A percentile compares a stretch with the other conserved stretches of the same genome.
phyloP scores from a whole-genome alignment of 163 green algal species.

The Scenedesmus sp. region DNA sequence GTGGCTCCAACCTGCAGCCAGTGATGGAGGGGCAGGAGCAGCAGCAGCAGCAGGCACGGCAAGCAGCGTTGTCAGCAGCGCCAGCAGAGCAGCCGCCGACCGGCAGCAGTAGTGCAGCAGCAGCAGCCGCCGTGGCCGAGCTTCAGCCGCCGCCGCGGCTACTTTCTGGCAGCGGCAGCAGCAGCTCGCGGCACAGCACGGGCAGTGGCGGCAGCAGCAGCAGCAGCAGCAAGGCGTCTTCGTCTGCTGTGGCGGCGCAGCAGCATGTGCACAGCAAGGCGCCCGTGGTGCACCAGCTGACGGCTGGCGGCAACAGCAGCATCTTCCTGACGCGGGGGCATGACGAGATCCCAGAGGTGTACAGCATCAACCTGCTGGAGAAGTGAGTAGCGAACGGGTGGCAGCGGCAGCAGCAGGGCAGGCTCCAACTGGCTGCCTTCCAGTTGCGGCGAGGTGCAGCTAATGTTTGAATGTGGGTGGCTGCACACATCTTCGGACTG shows the following conservation, averaged over 20 bases:
- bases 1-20: slow-evolving; percentile 32
- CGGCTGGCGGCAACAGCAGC: slow-evolving; percentile 74
- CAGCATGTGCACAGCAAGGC: slow-evolving; percentile 27
- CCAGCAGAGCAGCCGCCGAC: background rate
- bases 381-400: slow-evolving; percentile 46
- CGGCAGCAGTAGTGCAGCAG: background rate
- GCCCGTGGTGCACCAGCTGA: slow-evolving; percentile 75
- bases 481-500: background rate
- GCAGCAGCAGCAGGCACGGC: slow-evolving; percentile 14
- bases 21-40: slow-evolving; percentile 50
- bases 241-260: background rate
- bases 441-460: background rate
- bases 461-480: background rate
- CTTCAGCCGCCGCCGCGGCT: background rate
- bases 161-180: slow-evolving; percentile 46
- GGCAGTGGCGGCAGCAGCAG: background rate
- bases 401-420: background rate
- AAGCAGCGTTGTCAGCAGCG: background rate
- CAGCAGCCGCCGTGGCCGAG: background rate
- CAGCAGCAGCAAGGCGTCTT: background rate
- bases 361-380: slow-evolving; percentile 55
- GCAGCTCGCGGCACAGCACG: slow-evolving; percentile 39
- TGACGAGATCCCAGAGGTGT: slow-evolving; percentile 76
- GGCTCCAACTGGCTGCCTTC: too few species aligned
- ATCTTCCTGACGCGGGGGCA: slow-evolving; percentile 81